A percentile compares a stretch with the other conserved stretches of the same genome.
Evolutionary conservation across 345 rosid species (phyloP).

Genomic region (Eucalyptus grandis): DNA sequence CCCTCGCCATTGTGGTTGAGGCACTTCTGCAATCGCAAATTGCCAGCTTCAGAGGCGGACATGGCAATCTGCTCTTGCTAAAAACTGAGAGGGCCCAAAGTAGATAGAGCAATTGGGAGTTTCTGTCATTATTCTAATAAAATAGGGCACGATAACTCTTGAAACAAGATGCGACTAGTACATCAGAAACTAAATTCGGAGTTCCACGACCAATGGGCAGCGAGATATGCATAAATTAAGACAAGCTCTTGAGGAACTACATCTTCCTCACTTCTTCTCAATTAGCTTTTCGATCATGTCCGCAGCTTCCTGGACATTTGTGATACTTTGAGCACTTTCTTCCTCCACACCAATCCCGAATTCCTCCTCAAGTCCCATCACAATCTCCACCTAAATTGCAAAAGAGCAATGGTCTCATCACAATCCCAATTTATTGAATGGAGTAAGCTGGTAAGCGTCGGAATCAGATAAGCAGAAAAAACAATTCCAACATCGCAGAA

Average conservation of each 20-base stretch:
- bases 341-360: too few species aligned
- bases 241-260: background rate
- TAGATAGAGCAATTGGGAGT: background rate
- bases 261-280: conserved; percentile 8
- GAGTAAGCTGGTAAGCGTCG: too few species aligned
- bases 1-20: background rate
- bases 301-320: conserved; percentile 60
- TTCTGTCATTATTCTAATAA: background rate
- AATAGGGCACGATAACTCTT: background rate
- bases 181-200: background rate
- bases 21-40: background rate
- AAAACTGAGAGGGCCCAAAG: background rate
- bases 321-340: conserved; percentile 50
- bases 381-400: conserved; percentile 48
- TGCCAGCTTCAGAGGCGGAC: background rate
- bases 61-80: background rate
- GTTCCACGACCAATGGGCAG: background rate
- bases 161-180: background rate
- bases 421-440: background rate
- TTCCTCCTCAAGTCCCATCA: conserved; percentile 70
- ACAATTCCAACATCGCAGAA: background rate
- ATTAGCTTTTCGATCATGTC: conserved; percentile 50
- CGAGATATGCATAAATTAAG: background rate
- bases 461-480: too few species aligned
- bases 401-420: background rate